Conservation (phyloP, 345 rosid species). For the Brassica nigra region DNA sequence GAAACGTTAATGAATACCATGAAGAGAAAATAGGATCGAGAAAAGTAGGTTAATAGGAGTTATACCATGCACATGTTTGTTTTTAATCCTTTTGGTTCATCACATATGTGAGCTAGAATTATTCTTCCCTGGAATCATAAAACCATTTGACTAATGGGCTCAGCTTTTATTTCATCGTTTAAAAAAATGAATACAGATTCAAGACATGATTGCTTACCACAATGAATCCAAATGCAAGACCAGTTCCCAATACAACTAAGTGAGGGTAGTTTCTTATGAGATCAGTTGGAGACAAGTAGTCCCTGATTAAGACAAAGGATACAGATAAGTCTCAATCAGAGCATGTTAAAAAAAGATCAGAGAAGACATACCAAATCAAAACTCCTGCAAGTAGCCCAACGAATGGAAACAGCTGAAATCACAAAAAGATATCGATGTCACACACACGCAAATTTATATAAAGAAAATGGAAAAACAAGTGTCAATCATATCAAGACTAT, state of each 20-base stretch:
- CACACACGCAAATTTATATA: neutral
- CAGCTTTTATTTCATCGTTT: slow-evolving; percentile 2
- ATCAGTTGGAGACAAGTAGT: slow-evolving; percentile 69
- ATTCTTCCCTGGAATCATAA: slow-evolving; percentile 76
- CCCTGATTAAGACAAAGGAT: slow-evolving; percentile 28
- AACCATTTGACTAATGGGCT: neutral
- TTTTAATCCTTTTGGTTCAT: slow-evolving; percentile 97
- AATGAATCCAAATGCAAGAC: slow-evolving; percentile 98
- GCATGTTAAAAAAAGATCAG: neutral
- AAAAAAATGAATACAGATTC: neutral
- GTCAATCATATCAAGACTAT: slow-evolving; percentile 13
- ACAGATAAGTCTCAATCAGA: neutral
- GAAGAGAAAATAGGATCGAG: neutral
- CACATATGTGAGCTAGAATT: slow-evolving; percentile 97
- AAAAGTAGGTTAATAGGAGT: neutral
- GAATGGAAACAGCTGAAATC: slow-evolving; percentile 80
- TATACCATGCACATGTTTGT: slow-evolving; percentile 99
- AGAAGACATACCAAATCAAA: slow-evolving; percentile 61
- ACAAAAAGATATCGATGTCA: slow-evolving; percentile 2
- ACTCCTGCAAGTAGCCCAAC: slow-evolving; percentile 75
- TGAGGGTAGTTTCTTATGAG: slow-evolving; percentile 82
- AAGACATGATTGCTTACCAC: slow-evolving; percentile 63
- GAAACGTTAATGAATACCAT: neutral
- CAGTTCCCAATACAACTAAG: slow-evolving; percentile 86
- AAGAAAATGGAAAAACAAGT: neutral